phyloP scores from a whole-genome alignment of 106 monocot species.

The Dioscorea zingiberensis region DNA sequence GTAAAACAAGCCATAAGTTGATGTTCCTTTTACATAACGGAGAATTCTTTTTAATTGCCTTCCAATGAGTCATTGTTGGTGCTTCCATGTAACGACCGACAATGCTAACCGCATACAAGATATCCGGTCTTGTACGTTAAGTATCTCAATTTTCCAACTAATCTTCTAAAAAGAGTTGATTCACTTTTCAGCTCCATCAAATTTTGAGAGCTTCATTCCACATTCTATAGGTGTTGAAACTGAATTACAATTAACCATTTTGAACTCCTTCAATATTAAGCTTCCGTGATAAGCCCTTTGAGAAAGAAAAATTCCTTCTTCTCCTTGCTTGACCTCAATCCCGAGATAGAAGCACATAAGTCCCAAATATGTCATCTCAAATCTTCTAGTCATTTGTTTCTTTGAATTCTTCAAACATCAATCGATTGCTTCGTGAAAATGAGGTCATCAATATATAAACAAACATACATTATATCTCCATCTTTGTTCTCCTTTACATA shows the following conservation, averaged over 20 bases:
- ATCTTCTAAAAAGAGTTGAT: not conserved
- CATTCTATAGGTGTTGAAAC: slow-evolving; percentile 3
- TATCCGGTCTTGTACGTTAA: not conserved
- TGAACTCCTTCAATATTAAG: slow-evolving; percentile 4
- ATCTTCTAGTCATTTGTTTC: not conserved
- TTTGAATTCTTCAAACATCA: slow-evolving; percentile 3
- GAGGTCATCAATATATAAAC: slow-evolving; percentile 8
- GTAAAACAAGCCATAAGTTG: too few relatives aligned
- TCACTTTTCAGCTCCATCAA: too few relatives aligned
- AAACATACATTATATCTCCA: not conserved
- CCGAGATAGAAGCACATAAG: slow-evolving; percentile 1
- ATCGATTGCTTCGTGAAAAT: not conserved
- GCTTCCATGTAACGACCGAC: too few relatives aligned
- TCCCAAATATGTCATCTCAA: not conserved
- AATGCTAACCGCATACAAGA: slow-evolving; percentile 2
- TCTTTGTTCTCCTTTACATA: too few relatives aligned
- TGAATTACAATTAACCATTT: slow-evolving; percentile 8
- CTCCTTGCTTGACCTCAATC: not conserved
- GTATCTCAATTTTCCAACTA: not conserved
- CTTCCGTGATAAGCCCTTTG: not conserved
- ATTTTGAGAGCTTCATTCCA: too few relatives aligned
- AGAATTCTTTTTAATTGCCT: too few relatives aligned
- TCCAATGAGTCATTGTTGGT: too few relatives aligned
- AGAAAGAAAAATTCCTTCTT: not conserved
- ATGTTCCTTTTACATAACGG: too few relatives aligned